Evolutionary conservation across 1,284 basidiomycete species (phyloP), one percentile per base, ranked within the genome.

Genomic region (Sporisorium reilianum): DNA sequence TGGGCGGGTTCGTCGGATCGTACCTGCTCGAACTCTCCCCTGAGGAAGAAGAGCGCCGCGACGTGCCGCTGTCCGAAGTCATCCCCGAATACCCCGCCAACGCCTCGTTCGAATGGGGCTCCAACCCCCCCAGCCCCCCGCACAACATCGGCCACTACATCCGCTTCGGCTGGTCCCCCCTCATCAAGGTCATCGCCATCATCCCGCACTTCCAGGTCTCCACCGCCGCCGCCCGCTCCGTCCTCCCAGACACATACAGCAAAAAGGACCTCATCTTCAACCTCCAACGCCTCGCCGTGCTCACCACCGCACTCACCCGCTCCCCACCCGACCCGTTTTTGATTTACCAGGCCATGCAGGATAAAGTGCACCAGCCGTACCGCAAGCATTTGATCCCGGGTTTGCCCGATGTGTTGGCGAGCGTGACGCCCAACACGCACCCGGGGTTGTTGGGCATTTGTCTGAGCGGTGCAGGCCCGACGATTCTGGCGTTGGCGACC

Each of bases 321-420:
- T 90, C 90, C 14, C 96, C 97, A 1, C 95, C 95, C 0, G 94
- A 99, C 84, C 89, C 94, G 0, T 91, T 91, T 44, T 90, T 99
- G 26, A 98, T 99, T 76, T 99, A 96, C 86, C 95, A 99, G 85
- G 97, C 96, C 0, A 99, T 99, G 97, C 97, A 98, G 85, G 97
- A 99, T 87, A 90, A 92, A 51, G 89, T 99, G 14, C 97, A 99
- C 85, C 97, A 99, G 85, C 97, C 97, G 0, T 99, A 98, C 86
- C 90, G 97, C 36, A 93, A 92, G 86, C 86, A 88, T 42, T 88
- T 99, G 58, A 97, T 99, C 66, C 97, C 97, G 44, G 97, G 96
- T 32, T 88, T 84, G 20, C 74, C 78, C 12, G 64, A 73, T 10
- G 79, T 84, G 23, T 93, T 96, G 14, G 91, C 92, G 28, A 88